Base-by-base conservation (phyloP, 768 basidiomycete species). In the Mrakia blollopis region DNA sequence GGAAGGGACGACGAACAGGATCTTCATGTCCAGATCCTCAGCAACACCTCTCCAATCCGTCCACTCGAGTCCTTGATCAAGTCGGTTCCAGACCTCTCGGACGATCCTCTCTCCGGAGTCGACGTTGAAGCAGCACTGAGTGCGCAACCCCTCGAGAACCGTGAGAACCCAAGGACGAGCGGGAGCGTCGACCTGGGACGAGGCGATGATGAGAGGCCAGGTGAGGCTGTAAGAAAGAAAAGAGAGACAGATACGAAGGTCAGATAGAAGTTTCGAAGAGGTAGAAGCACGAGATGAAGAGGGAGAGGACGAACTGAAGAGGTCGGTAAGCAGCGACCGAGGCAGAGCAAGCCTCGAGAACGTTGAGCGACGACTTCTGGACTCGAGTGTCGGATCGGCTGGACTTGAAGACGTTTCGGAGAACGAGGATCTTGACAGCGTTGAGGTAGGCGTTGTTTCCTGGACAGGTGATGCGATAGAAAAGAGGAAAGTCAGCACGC, bases 41-140 rank as follows among this genome's bases (percentile, higher is more conserved):
- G 79, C 74, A 21, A 79, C 80, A 35, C 69, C 67, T 41, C 73
- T 63, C 79, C 80, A 81, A 65, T 81, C 75, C 14, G 80, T 77
- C 30, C 80, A 70, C 11, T 78, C 70, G 50, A 74, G 73, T 18
- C 74, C 74, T 10, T 60, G 63, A 65, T 81, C 80, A 35, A 79
- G 70, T 41, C 80, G 75, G 47, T 54, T 62, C 80, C 80, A 81
- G 28, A 80, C 75, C 65, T 73, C 75, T 39, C 78, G 68, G 37
- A 84, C 82, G 78, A 85, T 82, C 79, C 82, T 79, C 68, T 85
- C 83, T 54, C 82, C 80, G 30, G 84, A 83, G 78, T 85, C 83
- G 72, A 85, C 82, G 80, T 86, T 85, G 81, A 83, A 84, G 79
- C 81, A 83, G 73, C 81, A 79, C 65, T 80, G 81, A 76, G 76